A percentile compares a stretch with the other conserved stretches of the same genome.
Evolutionary conservation across 345 rosid species (phyloP).

Genomic region (Xanthoceras sorbifolium): DNA sequence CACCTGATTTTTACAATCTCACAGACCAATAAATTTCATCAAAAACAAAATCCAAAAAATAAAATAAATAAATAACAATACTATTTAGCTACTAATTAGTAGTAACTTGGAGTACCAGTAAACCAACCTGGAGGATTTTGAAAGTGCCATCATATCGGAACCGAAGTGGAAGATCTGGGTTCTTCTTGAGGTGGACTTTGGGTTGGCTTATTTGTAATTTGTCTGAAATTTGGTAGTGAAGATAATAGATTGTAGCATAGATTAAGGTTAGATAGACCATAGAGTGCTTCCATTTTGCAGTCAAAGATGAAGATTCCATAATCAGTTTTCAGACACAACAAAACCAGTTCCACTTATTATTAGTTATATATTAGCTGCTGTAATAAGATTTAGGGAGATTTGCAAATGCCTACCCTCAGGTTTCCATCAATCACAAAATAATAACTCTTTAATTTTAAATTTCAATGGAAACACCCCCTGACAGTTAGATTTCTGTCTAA

Average conservation of each 20-base stretch:
- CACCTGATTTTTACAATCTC: slow-evolving; percentile 40
- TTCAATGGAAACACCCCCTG: too few species aligned
- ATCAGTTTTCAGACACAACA: background rate
- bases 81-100: too few species aligned
- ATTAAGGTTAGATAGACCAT: slow-evolving; percentile 46
- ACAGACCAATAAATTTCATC: background rate
- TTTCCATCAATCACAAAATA: too few species aligned
- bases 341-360: background rate
- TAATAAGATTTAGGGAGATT: too few species aligned
- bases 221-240: slow-evolving; percentile 45
- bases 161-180: slow-evolving; percentile 67
- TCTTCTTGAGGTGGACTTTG: slow-evolving; percentile 58
- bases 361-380: too few species aligned
- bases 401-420: too few species aligned
- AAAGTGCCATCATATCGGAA: slow-evolving; percentile 85
- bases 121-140: slow-evolving; percentile 84
- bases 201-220: slow-evolving; percentile 44
- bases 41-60: background rate
- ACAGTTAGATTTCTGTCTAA: too few species aligned
- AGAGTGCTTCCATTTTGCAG: slow-evolving; percentile 40
- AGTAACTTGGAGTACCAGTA: background rate
- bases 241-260: slow-evolving; percentile 35
- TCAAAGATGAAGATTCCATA: background rate
- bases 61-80: background rate
- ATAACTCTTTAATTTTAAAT: too few species aligned